Base-by-base conservation (phyloP, 2,329 filamentous ascomycete genomes). In the Cercospora nicotianae region DNA sequence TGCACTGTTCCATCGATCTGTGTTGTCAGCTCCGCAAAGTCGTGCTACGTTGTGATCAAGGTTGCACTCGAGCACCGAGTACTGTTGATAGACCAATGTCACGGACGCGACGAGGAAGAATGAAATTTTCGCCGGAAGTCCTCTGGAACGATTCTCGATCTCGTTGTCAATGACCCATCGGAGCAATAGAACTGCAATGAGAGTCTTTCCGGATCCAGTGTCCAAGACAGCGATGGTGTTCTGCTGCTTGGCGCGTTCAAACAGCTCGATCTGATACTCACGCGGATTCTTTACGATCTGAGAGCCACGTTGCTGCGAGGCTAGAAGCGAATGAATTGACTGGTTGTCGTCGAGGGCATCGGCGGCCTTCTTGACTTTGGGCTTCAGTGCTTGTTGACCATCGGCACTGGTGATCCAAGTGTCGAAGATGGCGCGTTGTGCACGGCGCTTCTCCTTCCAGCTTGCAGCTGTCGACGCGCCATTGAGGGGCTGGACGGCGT, bases 181-280 rank as follows among this genome's bases (percentile, higher is more conserved):
- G 26, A 98, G 85, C 5, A 99, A 84, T 2, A 98, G 85, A 0
- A 92, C 93, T 0, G 95, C 94, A 73, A 99, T 97, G n/a, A 97
- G 83, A 0, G 95, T 99, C 80, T 99, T 99, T 2, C 95, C 95
- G 3, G 93, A 93, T 12, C 95, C 93, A n/a, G 94, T 97, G 75
- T 96, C 93, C 1, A 98, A 85, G 0, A 99, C 95, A 0, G 95
- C 94, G 72, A 99, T 96, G 7, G 90, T 91, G 76, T 99, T 99
- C 72, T 90, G 87, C 62, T 86, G 77, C 76, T 95, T 97, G 3
- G 95, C 94, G 70, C 87, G 87, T 78, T 97, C 92, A 75, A 95
- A 98, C 0, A 99, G 85, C 77, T 98, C 94, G 12, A 92, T 82
- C 78, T 99, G 95, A 75, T 98, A 99, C 75, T 97, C 93, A 60